These are phyloP conservation scores for Rugosomyces carneus DNA, from an alignment of 1,284 basidiomycete genomes.

Conservation along the genomic window DNA sequence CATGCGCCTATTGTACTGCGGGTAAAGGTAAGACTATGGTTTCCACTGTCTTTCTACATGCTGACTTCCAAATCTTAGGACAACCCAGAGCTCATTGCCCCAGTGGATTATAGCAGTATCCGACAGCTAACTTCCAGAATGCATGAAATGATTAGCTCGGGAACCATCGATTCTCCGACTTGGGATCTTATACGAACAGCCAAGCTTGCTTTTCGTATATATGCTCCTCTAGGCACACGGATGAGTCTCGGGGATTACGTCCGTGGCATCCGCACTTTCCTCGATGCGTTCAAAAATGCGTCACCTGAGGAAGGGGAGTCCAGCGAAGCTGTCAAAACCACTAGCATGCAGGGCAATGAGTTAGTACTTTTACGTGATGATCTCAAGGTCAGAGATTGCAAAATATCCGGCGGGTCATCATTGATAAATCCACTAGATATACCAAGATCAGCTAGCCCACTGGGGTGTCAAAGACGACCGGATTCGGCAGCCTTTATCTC, in stretches of 20 bases:
- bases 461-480: slow-evolving; percentile 79
- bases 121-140: slow-evolving; percentile 58
- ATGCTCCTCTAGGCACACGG: slow-evolving; percentile 75
- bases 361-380: slow-evolving; percentile 43
- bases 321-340: slow-evolving; percentile 12
- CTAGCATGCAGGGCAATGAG: slow-evolving; percentile 21
- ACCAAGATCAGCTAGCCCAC: slow-evolving; percentile 62
- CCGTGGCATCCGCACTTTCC: slow-evolving; percentile 64
- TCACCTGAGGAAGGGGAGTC: slow-evolving; percentile 19
- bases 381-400: slow-evolving; percentile 45
- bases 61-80: slow-evolving; percentile 31
- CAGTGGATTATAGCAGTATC: slow-evolving; percentile 56
- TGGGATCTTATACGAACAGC: slow-evolving; percentile 73
- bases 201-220: slow-evolving; percentile 72
- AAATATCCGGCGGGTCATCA: background rate
- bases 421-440: slow-evolving; percentile 37
- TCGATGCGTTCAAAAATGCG: slow-evolving; percentile 63
- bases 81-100: slow-evolving; percentile 65
- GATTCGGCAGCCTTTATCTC: slow-evolving; percentile 57
- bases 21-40: slow-evolving; percentile 45
- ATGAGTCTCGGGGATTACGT: slow-evolving; percentile 81
- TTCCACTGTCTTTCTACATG: slow-evolving; percentile 3
- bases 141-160: slow-evolving; percentile 63
- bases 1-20: slow-evolving; percentile 66
- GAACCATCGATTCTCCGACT: slow-evolving; percentile 75